phyloP scores from a whole-genome alignment of 331 rosid genomes.

The Telfairia occidentalis region DNA sequence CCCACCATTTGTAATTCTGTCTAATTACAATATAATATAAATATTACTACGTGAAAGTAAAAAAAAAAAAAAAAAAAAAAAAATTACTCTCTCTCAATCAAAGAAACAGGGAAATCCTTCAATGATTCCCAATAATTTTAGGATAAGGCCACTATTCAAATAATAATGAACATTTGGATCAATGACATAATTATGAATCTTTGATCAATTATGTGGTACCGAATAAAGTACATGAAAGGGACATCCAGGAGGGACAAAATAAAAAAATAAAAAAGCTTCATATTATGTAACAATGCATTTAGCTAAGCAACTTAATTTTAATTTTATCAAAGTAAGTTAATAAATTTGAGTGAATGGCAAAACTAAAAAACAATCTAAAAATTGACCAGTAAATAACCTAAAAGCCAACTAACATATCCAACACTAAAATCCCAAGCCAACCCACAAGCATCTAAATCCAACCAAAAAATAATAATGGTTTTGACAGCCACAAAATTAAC shows the following conservation, averaged over 20 bases:
- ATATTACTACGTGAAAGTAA: neutral
- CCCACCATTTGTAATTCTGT: slow-evolving; percentile 11
- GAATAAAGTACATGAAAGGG: neutral
- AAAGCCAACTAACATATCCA: neutral
- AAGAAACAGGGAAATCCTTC: neutral
- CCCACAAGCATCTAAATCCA: neutral
- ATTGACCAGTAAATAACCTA: neutral
- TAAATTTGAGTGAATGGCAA: neutral
- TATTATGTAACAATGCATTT: neutral
- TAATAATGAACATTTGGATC: neutral
- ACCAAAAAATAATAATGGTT: neutral
- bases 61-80: too few species aligned
- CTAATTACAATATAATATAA: neutral
- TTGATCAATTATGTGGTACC: neutral
- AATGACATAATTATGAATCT: neutral
- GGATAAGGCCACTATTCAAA: neutral
- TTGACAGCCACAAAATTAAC: neutral
- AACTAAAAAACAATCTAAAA: neutral
- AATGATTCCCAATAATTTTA: neutral
- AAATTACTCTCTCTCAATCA: neutral
- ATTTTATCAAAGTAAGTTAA: neutral
- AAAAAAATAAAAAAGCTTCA: neutral
- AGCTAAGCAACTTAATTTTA: neutral
- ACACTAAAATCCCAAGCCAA: neutral
- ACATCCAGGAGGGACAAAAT: neutral